Base-by-base conservation (phyloP, 306 rosid species). In the Vachellia pachyceras region DNA sequence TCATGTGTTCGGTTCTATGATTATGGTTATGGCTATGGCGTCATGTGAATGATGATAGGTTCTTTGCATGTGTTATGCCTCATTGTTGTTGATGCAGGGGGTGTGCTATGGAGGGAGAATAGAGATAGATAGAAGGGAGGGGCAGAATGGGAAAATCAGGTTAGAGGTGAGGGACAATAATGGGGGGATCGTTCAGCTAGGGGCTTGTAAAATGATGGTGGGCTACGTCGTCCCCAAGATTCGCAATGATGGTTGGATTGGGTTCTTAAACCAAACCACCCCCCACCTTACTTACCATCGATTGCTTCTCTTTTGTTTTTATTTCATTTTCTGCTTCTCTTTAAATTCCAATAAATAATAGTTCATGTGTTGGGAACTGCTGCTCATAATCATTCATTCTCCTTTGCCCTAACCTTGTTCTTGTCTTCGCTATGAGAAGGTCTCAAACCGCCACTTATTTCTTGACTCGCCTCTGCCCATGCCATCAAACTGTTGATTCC, bases 201-300 rank as follows among this genome's bases (percentile, higher is more conserved):
- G 90, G 88, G 89, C 80, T 80, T 90, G 83, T 49, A 90, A 93
- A 93, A 95, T 96, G 99, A 95, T 93, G 97, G 94, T 86, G 96
- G 92, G 94, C 98, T 93, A 91, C 92, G 93, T 89, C 98, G 88
- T 90, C 92, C 94, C 94, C 92, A 93, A 93, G 98, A 93, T 96
- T 86, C 96, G 98, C 98, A 96, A 96, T 96, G 91, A 96, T 96
- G 97, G 89, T 88, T 85, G 97, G 99, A 92, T 96, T 93, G 98
- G 98, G 89, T 94, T n/a, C 88, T 89, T 74, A 91, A 87, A 90
- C 92, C 84, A 25, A 60, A 46, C 82, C 82, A 52, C 80, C 83
- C n/a, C 74, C 72, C 33, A 83, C 87, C 74, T 65, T 22, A 52
- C 86, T 29, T 29, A 1, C 33, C 84, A 89, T 88, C 88, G 7